Percentiles rank a stretch among this genome's conserved stretches.
phyloP scores from a whole-genome alignment of 106 monocot genomes.

The Alisma plantagoaquatica region DNA sequence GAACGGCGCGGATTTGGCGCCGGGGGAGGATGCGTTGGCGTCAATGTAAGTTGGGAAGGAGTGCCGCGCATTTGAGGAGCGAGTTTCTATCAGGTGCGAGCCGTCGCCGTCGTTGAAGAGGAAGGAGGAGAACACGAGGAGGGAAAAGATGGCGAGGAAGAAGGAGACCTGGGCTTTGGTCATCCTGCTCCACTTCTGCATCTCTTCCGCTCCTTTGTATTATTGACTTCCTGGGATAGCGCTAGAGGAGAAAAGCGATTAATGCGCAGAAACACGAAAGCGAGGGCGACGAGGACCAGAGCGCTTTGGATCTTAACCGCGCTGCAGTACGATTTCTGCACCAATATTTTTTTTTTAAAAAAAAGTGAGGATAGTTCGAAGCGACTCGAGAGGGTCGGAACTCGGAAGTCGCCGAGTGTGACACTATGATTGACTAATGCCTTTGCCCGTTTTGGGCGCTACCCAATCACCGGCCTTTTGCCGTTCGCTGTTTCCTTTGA shows the following conservation, averaged over 20 bases:
- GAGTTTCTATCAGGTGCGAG: not conserved
- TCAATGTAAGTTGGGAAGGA: slow-evolving; percentile 27
- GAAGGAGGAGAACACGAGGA: slow-evolving; percentile 39
- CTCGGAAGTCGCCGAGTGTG: too few relatives aligned
- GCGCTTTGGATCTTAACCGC: too few relatives aligned
- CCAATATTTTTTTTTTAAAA: too few relatives aligned
- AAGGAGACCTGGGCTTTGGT: slow-evolving; percentile 24
- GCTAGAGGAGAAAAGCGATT: not conserved
- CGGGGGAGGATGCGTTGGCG: not conserved
- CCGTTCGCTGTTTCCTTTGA: too few relatives aligned
- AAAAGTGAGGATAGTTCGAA: too few relatives aligned
- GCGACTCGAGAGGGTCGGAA: too few relatives aligned
- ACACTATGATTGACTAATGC: too few relatives aligned
- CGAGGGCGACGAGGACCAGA: not conserved
- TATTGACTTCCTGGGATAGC: not conserved
- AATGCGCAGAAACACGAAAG: not conserved
- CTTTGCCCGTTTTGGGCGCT: too few relatives aligned
- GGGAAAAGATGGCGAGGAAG: slow-evolving; percentile 24
- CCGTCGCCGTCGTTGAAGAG: slow-evolving; percentile 23
- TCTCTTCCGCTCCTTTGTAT: too few relatives aligned
- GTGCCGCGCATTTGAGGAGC: too few relatives aligned
- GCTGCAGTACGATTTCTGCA: too few relatives aligned
- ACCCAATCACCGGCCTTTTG: too few relatives aligned
- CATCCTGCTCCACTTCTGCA: slow-evolving; percentile 42
- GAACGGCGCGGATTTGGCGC: not conserved